Evolutionary conservation across 2,329 filamentous ascomycete species (phyloP).

Genomic region (Pyrenochaeta sp.): DNA sequence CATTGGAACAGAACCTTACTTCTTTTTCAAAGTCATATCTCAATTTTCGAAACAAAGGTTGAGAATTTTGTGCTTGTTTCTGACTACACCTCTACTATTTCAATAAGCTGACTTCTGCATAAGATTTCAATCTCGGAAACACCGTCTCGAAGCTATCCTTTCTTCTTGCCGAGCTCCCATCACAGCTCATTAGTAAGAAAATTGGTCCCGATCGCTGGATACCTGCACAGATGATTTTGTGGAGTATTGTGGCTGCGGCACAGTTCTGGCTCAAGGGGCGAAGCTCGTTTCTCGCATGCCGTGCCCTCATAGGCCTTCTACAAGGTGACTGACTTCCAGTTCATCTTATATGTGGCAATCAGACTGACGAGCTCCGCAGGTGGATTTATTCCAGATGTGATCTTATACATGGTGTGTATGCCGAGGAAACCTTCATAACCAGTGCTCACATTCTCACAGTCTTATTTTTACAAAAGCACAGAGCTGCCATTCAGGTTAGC

Average conservation of each 20-base stretch:
- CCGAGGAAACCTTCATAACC: no score
- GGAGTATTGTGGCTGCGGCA: constrained; percentile 60
- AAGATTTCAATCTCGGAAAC: constrained; percentile 36
- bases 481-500: constrained; percentile 51
- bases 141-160: constrained; percentile 79
- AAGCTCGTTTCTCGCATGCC: constrained; percentile 45
- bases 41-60: no score
- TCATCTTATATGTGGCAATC: constrained; percentile 2
- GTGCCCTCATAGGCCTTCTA: constrained; percentile 50
- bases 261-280: constrained; percentile 69
- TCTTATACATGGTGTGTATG: constrained; percentile 63
- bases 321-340: constrained; percentile 58
- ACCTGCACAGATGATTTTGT: constrained; percentile 50
- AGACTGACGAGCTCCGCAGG: no score
- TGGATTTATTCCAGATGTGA: constrained; percentile 58
- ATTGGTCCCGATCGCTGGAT: constrained; percentile 51
- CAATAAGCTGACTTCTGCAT: background rate
- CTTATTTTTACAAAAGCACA: constrained; percentile 71
- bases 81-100: background rate
- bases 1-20: no score
- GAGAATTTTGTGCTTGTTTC: no score
- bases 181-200: constrained; percentile 52
- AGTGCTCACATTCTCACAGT: constrained; percentile 2
- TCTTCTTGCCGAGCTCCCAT: constrained; percentile 62
- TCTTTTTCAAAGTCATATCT: no score